A percentile compares a stretch with the other conserved stretches of the same genome.
Conservation (phyloP, 2,329 filamentous ascomycete genomes). For the Thyridium curvatum region DNA sequence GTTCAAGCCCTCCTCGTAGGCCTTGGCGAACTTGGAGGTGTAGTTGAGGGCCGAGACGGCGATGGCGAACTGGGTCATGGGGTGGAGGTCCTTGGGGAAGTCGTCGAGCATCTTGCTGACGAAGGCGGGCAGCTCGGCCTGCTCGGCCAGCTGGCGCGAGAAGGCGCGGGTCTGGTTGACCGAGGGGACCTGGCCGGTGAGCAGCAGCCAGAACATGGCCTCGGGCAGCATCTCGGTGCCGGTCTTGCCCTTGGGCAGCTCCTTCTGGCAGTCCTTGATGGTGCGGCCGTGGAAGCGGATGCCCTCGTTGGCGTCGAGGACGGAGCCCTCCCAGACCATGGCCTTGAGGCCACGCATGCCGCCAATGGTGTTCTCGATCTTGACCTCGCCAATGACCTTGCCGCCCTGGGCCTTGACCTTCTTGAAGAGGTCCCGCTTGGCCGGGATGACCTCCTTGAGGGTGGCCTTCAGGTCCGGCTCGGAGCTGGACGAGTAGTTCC, state of each 20-base stretch:
- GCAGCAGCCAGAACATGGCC: slow-evolving; percentile 98
- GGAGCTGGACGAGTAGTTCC: slow-evolving; percentile 65
- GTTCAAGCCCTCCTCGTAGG: slow-evolving; percentile 82
- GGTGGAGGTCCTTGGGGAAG: slow-evolving; percentile 63
- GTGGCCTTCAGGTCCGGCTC: slow-evolving; percentile 89
- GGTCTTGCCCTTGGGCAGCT: slow-evolving; percentile 84
- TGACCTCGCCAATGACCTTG: slow-evolving; percentile 85
- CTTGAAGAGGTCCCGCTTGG: slow-evolving; percentile 88
- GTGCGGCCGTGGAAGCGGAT: slow-evolving; percentile 97
- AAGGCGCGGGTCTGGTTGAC: slow-evolving; percentile 74
- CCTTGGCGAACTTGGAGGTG: slow-evolving; percentile 87
- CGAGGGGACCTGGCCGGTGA: slow-evolving; percentile 87
- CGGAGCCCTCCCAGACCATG: slow-evolving; percentile 98
- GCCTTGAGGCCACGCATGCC: slow-evolving; percentile 97
- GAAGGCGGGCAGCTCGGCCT: slow-evolving; percentile 75
- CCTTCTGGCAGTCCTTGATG: slow-evolving; percentile 94
- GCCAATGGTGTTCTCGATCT: slow-evolving; percentile 87
- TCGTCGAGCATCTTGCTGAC: slow-evolving; percentile 82
- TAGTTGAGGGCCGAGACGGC: slow-evolving; percentile 95
- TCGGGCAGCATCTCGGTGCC: slow-evolving; percentile 98
- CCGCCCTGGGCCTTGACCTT: slow-evolving; percentile 81
- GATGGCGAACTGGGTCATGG: slow-evolving; percentile 64
- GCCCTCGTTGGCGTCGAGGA: slow-evolving; percentile 92
- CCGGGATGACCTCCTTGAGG: slow-evolving; percentile 77
- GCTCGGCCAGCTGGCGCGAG: slow-evolving; percentile 79